A percentile compares a stretch with the other conserved stretches of the same genome.
Evolutionary conservation across 1,139 yeast genomes (phyloP).

Genomic region (Nakaseomyces kungkrabaensis): DNA sequence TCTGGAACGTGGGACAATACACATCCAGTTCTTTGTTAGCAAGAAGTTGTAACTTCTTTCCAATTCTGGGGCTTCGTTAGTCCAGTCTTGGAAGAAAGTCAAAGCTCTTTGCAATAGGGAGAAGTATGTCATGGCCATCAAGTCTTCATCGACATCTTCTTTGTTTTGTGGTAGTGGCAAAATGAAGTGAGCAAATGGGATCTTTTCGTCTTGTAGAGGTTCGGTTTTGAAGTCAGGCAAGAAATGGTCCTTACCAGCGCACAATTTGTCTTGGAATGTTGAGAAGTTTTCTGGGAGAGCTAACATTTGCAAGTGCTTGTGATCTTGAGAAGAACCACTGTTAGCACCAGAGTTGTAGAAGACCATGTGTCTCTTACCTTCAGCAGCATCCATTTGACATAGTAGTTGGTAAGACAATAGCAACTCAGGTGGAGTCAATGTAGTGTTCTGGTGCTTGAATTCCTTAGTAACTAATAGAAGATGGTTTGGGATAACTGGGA

Average conservation of each 20-base stretch:
- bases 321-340: constrained; percentile 90
- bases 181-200: constrained; percentile 78
- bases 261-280: constrained; percentile 52
- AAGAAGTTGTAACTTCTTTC: constrained; percentile 60
- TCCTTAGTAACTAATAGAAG: constrained; percentile 66
- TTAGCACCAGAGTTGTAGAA: constrained; percentile 82
- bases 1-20: constrained; percentile 70
- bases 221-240: constrained; percentile 44
- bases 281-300: constrained; percentile 50
- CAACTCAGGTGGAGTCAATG: constrained; percentile 62
- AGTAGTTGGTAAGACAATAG: constrained; percentile 48
- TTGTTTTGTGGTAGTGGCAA: constrained; percentile 48
- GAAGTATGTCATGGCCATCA: constrained; percentile 53
- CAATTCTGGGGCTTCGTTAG: constrained; percentile 30
- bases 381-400: constrained; percentile 28
- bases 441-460: constrained; percentile 60
- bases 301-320: constrained; percentile 83
- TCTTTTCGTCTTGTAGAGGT: constrained; percentile 50
- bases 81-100: constrained; percentile 49
- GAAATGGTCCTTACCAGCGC: constrained; percentile 39
- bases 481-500: constrained; percentile 73
- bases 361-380: constrained; percentile 45
- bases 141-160: constrained; percentile 37
- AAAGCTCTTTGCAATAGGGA: constrained; percentile 62
- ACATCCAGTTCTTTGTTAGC: constrained; percentile 73